A percentile compares a stretch with the other conserved stretches of the same genome.
phyloP scores from a whole-genome alignment of 2,329 filamentous ascomycete species.

The Akanthomyces lecanii region DNA sequence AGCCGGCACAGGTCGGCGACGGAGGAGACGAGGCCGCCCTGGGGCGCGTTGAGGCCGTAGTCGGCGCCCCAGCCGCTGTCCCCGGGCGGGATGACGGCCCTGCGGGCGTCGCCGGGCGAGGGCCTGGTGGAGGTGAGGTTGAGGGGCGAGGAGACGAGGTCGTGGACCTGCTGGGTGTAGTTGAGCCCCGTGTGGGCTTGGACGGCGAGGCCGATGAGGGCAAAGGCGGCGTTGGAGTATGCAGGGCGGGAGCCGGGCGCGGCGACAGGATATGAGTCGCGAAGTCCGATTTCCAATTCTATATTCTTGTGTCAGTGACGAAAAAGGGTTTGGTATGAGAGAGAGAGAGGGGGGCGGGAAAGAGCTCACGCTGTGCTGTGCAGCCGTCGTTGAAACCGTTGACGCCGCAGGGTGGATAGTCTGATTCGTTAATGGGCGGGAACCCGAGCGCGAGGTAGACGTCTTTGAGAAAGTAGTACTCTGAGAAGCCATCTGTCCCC shows the following conservation, averaged over 20 bases:
- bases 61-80: slow-evolving; percentile 33
- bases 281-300: slow-evolving; percentile 31
- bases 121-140: slow-evolving; percentile 21
- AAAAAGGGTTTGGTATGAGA: too few species aligned
- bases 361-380: slow-evolving; percentile 27
- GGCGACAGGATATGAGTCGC: slow-evolving; percentile 27
- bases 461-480: slow-evolving; percentile 34
- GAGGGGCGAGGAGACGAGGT: slow-evolving; percentile 21
- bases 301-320: slow-evolving; percentile 14
- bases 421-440: slow-evolving; percentile 30
- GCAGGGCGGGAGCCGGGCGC: slow-evolving; percentile 31
- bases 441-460: slow-evolving; percentile 34
- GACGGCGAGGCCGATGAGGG: slow-evolving; percentile 33
- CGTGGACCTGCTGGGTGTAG: slow-evolving; percentile 26
- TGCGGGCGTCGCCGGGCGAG: slow-evolving; percentile 28
- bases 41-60: slow-evolving; percentile 32
- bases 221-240: slow-evolving; percentile 40
- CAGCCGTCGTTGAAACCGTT: slow-evolving; percentile 32
- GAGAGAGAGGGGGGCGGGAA: neutral
- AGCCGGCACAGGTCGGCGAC: slow-evolving; percentile 30
- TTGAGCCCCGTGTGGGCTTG: slow-evolving; percentile 28
- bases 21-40: slow-evolving; percentile 33
- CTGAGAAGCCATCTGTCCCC: slow-evolving; percentile 30
- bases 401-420: slow-evolving; percentile 36
- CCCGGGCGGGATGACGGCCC: slow-evolving; percentile 32